Evolutionary conservation across 2,329 filamentous ascomycete genomes (phyloP), one percentile per base, ranked within the genome.

Genomic region (Cadophora luteo-olivacea): DNA sequence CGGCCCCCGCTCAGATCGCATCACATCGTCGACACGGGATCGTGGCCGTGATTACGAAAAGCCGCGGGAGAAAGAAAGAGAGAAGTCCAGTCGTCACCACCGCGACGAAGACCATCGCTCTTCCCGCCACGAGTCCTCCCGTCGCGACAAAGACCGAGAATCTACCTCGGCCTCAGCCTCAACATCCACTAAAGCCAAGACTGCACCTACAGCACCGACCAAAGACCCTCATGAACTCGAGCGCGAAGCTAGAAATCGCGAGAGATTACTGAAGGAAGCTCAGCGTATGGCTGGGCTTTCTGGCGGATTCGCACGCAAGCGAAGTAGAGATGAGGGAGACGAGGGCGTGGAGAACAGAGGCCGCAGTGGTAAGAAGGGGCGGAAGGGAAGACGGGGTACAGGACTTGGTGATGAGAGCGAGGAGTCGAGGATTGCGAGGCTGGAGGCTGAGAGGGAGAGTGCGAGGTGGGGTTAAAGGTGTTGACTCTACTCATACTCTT

Each of bases 211-310:
- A 11, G 54, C 69, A 22, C 19, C 69, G 51, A 64, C 51, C 33
- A 71, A 74, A 33, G 74, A 78, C 55, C 76, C 76, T 7, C 90
- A 92, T 78, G 90, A 90, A 1, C 82, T 89, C 0, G 91, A 93
- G 78, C 87, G 91, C 25, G 90, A 92, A 76, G 87, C 86, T 14
- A 82, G 89, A 19, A 86, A 91, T 75, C 84, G 89, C 57, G 89
- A 91, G 77, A 84, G 91, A 32, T 81, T 92, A 63, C 82, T 90
- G 14, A 90, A 89, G 75, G 91, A 93, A 79, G 87, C 88, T 49
- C 88, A 92, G 78, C 85, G 87, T 45, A 87, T 90, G 79, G 84
- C 88, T 55, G 83, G 86, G 54, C 77, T 88, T 64, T 78, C 82
- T 2, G 81, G 80, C 49, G 66, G 58, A 16, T 62, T 72, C 48